Conservation (phyloP, 2,329 filamentous ascomycete genomes). For the Calonectria pteridis region DNA sequence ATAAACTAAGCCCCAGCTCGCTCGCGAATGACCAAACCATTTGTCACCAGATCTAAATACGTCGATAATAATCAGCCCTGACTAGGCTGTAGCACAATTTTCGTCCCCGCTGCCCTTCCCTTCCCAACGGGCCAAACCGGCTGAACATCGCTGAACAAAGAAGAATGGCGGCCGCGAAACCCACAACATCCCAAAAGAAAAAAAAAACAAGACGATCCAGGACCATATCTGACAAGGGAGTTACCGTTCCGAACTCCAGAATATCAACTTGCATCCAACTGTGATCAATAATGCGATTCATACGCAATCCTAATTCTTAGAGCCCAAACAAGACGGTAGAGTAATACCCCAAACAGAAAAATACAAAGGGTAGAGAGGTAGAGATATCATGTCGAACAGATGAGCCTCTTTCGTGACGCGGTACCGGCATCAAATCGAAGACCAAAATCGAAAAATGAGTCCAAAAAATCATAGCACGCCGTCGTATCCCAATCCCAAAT, state of each 20-base stretch:
- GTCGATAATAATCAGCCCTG: constrained; percentile 11
- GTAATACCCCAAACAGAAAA: background rate
- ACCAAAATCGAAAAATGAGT: background rate
- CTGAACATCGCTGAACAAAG: background rate
- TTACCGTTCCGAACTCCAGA: constrained; percentile 4
- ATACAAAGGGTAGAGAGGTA: background rate
- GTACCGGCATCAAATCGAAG: constrained; percentile 13
- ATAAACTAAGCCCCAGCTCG: background rate
- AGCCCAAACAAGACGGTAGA: background rate
- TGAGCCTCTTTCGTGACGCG: constrained; percentile 2
- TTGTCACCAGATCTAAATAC: constrained; percentile 12
- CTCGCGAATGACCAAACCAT: constrained; percentile 6
- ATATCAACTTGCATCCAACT: constrained; percentile 13
- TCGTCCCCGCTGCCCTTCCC: constrained; percentile 6
- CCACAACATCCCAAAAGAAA: background rate
- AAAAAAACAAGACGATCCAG: background rate
- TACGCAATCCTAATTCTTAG: background rate
- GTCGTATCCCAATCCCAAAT: constrained; percentile 11
- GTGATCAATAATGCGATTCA: background rate
- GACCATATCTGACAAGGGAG: background rate
- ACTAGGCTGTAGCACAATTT: constrained; percentile 1
- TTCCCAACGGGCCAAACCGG: background rate
- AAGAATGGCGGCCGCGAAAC: background rate
- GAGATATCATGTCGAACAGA: constrained; percentile 1
- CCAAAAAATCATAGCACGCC: constrained; percentile 11